These are phyloP conservation scores for Myriosclerotinia duriaeana DNA, from an alignment of 2,329 filamentous ascomycete genomes.

Conservation along the genomic window DNA sequence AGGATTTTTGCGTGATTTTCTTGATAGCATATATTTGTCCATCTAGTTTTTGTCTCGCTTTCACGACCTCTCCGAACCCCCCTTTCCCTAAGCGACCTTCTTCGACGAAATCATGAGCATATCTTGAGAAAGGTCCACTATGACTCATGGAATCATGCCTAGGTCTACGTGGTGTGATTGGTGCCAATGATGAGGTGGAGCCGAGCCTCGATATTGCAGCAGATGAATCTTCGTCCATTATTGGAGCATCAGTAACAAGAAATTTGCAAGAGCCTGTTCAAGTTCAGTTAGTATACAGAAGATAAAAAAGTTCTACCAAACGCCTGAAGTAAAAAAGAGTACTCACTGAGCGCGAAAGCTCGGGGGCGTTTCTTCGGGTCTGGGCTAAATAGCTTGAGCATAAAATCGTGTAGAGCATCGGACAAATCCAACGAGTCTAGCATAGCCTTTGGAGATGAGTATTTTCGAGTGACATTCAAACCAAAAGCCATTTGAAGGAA, in stretches of 20 bases:
- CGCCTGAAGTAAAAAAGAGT: background rate
- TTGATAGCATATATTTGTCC: slow-evolving; percentile 95
- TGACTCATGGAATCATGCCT: slow-evolving; percentile 63
- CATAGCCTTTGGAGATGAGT: slow-evolving; percentile 74
- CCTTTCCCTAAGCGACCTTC: slow-evolving; percentile 86
- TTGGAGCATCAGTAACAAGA: slow-evolving; percentile 62
- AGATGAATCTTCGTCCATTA: slow-evolving; percentile 47
- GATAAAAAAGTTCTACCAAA: background rate
- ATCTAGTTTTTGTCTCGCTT: slow-evolving; percentile 90
- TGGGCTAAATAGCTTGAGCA: slow-evolving; percentile 79
- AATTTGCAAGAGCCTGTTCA: slow-evolving; percentile 57
- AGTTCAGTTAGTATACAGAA: background rate
- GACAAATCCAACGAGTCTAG: slow-evolving; percentile 72
- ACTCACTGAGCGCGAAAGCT: slow-evolving; percentile 65
- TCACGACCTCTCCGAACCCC: slow-evolving; percentile 94
- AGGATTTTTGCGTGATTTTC: slow-evolving; percentile 83
- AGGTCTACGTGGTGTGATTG: slow-evolving; percentile 48
- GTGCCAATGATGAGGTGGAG: slow-evolving; percentile 46
- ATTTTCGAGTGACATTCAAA: slow-evolving; percentile 70
- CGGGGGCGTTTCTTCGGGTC: slow-evolving; percentile 82
- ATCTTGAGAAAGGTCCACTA: slow-evolving; percentile 57
- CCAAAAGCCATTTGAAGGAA: slow-evolving; percentile 95
- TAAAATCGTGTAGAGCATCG: slow-evolving; percentile 72
- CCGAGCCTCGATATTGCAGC: slow-evolving; percentile 44
- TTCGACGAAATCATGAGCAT: slow-evolving; percentile 86